Conservation (phyloP, 805 yeast genomes). For the Candida bentonensis region DNA sequence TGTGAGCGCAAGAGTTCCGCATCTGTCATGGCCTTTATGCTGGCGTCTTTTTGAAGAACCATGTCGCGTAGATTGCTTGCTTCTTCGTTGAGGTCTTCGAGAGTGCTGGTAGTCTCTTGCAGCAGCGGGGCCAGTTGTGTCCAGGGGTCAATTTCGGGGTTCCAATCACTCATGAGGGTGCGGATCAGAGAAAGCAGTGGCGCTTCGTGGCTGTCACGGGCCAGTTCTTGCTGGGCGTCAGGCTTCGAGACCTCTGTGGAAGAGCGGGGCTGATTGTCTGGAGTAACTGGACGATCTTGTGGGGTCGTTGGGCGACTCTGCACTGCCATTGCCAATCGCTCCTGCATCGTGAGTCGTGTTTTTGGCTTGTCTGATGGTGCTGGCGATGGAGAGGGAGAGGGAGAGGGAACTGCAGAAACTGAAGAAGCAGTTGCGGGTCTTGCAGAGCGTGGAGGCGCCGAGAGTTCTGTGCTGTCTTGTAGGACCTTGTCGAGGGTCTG, state of each 20-base stretch:
- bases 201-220: too few relatives aligned
- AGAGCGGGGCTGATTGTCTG: background rate
- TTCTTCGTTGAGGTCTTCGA: conserved; percentile 8
- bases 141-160: background rate
- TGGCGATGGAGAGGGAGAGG: background rate
- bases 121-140: conserved; percentile 1
- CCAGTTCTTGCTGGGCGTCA: too few relatives aligned
- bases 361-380: background rate
- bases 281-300: background rate
- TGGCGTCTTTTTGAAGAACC: background rate
- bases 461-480: conserved; percentile 13
- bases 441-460: conserved; percentile 3
- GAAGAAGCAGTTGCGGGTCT: background rate
- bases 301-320: background rate
- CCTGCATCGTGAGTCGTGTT: conserved; percentile 58
- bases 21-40: conserved; percentile 2
- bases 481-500: conserved; percentile 26
- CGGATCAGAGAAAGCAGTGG: conserved; percentile 2
- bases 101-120: background rate
- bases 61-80: background rate
- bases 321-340: conserved; percentile 74
- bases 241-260: background rate
- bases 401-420: conserved; percentile 1
- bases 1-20: background rate
- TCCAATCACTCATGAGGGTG: background rate